Conservation (phyloP, 139 green algal genomes). For the Axilococcus clingmanii region DNA sequence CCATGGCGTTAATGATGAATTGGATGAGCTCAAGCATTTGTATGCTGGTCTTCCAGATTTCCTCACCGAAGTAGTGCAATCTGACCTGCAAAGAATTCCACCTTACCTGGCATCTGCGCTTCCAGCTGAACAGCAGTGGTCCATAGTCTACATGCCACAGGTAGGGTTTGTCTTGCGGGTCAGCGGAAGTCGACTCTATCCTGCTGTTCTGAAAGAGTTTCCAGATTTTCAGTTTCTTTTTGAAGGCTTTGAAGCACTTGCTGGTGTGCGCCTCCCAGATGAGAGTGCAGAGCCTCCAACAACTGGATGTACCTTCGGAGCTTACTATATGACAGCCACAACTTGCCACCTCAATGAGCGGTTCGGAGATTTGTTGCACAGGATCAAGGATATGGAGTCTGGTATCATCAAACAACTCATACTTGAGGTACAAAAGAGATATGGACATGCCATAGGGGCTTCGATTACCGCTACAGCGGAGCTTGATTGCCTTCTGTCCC, state of each 20-base stretch:
- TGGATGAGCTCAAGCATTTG: slow-evolving; percentile 59
- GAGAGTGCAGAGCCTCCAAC: neutral
- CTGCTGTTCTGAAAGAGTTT: slow-evolving; percentile 55
- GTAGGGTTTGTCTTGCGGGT: slow-evolving; percentile 46
- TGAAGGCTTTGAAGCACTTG: slow-evolving; percentile 9
- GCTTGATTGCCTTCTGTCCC: slow-evolving; percentile 66
- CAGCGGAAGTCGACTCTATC: slow-evolving; percentile 32
- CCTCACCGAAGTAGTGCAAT: slow-evolving; percentile 48
- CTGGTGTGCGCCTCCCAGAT: no score
- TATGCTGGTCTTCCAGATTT: slow-evolving; percentile 52
- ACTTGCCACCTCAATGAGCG: slow-evolving; percentile 46
- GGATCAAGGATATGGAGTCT: slow-evolving; percentile 73
- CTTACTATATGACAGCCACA: slow-evolving; percentile 54
- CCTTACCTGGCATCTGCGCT: slow-evolving; percentile 17
- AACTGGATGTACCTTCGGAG: no score
- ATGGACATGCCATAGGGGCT: neutral
- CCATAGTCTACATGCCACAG: slow-evolving; percentile 71
- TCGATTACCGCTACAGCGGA: slow-evolving; percentile 36
- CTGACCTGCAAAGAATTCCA: slow-evolving; percentile 55
- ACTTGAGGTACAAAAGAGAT: neutral
- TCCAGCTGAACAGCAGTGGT: slow-evolving; percentile 41
- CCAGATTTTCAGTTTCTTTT: slow-evolving; percentile 59
- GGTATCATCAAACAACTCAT: neutral
- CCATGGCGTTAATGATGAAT: slow-evolving; percentile 47
- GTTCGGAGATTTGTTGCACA: slow-evolving; percentile 69